Evolutionary conservation across 352 stramenopile genomes (phyloP).

Genomic region (Achlya hypogyna): DNA sequence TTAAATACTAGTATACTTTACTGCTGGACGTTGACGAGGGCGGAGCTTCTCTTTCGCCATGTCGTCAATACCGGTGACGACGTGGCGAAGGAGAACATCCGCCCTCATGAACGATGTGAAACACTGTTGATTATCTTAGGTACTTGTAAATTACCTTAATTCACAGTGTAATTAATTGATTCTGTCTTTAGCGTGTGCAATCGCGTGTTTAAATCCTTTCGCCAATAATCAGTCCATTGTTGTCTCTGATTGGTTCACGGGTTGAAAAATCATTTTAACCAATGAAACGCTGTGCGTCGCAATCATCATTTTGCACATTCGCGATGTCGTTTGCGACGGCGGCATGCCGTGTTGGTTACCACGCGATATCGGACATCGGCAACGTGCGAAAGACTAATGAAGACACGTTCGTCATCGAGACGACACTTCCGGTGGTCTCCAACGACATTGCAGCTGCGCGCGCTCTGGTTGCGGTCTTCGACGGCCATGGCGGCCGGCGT

Average conservation of each 20-base stretch:
- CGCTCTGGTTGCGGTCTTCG: conserved; percentile 9
- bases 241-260: background rate
- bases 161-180: too few species aligned
- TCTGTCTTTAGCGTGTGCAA: background rate
- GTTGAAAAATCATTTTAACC: background rate
- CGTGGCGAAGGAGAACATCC: too few species aligned
- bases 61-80: too few species aligned
- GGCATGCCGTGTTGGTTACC: background rate
- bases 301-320: background rate
- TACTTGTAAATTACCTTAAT: too few species aligned
- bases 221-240: background rate
- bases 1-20: too few species aligned
- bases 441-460: background rate
- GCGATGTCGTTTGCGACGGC: background rate
- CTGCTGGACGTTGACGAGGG: too few species aligned
- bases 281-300: background rate
- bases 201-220: background rate
- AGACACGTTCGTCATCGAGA: background rate
- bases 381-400: conserved; percentile 11
- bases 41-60: too few species aligned
- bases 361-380: conserved; percentile 11
- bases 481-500: conserved; percentile 12
- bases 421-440: background rate
- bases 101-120: too few species aligned
- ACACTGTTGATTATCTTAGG: too few species aligned